Conservation (phyloP, 2,329 filamentous ascomycete genomes). For the Colletotrichum destructivum region DNA sequence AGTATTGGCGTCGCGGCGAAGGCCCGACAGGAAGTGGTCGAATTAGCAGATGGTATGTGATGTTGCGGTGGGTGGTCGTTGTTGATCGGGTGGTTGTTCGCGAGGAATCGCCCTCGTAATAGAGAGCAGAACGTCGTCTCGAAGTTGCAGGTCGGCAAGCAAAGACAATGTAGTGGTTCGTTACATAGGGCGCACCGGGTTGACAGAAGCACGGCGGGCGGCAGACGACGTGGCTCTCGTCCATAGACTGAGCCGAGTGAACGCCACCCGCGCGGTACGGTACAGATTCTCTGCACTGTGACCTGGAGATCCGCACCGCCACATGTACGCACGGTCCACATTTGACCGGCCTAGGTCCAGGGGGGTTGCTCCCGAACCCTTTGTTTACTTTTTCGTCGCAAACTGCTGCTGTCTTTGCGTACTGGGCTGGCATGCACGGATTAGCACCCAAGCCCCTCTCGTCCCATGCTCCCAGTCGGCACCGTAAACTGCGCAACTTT, state of each 20-base stretch:
- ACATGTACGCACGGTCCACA: not conserved
- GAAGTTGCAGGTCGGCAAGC: not conserved
- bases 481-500: not conserved
- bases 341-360: not conserved
- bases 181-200: not conserved
- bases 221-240: constrained; percentile 25
- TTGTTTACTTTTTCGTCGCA: constrained; percentile 27
- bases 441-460: not conserved
- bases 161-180: constrained; percentile 11
- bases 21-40: constrained; percentile 21
- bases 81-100: not conserved
- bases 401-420: not conserved
- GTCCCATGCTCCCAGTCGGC: not conserved
- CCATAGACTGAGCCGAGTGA: constrained; percentile 20
- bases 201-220: constrained; percentile 7
- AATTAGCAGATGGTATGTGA: not conserved
- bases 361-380: not conserved
- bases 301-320: constrained; percentile 2
- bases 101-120: not conserved
- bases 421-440: not conserved
- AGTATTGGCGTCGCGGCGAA: constrained; percentile 41
- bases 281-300: not conserved
- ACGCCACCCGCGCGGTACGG: constrained; percentile 27
- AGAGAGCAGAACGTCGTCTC: not conserved
- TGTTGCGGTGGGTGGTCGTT: not conserved